Conservation (phyloP, 257 asterid genomes). For the Eustoma russellianum region DNA sequence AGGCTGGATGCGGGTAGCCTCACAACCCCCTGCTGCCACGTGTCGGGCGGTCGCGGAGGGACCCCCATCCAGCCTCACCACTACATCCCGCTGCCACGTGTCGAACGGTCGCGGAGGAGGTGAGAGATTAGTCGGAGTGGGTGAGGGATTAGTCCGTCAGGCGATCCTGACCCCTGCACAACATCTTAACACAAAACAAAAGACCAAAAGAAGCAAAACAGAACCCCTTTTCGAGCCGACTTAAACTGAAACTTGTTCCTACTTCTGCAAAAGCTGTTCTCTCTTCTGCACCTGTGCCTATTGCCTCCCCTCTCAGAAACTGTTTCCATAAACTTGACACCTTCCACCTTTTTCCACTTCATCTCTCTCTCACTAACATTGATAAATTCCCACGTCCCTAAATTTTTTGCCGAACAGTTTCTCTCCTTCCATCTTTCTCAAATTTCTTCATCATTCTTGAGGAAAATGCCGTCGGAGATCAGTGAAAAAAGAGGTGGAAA, state of each 20-base stretch:
- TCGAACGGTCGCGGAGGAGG: no score
- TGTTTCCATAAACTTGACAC: slow-evolving; percentile 25
- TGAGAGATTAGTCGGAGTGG: no score
- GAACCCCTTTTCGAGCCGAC: slow-evolving; percentile 61
- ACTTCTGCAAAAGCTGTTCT: slow-evolving; percentile 58
- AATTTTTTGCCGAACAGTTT: not conserved
- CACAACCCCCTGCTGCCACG: no score
- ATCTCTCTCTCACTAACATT: slow-evolving; percentile 20
- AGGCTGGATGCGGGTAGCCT: no score
- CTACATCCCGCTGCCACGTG: no score
- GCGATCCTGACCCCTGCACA: no score
- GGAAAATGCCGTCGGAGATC: slow-evolving; percentile 41
- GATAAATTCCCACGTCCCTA: slow-evolving; percentile 20
- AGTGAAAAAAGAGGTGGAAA: slow-evolving; percentile 27
- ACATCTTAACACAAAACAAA: no score
- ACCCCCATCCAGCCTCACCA: no score
- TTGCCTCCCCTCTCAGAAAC: slow-evolving; percentile 21
- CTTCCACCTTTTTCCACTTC: slow-evolving; percentile 2
- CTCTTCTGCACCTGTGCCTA: slow-evolving; percentile 21
- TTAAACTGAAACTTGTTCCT: slow-evolving; percentile 14
- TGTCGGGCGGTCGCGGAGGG: no score
- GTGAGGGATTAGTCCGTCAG: no score
- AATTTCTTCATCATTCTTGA: no score
- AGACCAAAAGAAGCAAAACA: slow-evolving; percentile 12
- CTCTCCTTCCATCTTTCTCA: no score